Percentiles rank a stretch among this genome's conserved stretches.
Evolutionary conservation across 2,329 filamentous ascomycete genomes (phyloP).

Genomic region (Rugonectria rugulosa): DNA sequence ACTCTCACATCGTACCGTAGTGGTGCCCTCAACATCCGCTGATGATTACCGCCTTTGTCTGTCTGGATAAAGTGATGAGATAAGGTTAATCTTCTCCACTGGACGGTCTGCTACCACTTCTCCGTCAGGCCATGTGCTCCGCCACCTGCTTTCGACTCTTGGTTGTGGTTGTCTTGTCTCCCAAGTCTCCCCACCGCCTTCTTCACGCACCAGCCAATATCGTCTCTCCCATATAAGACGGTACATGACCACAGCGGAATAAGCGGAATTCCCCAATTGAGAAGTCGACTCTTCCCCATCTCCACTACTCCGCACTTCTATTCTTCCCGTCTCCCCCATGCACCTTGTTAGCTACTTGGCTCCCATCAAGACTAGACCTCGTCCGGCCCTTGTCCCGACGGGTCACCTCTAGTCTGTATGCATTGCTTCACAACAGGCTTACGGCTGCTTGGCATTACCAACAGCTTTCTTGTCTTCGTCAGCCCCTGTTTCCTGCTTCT

Average conservation of each 20-base stretch:
- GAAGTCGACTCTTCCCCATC: constrained; percentile 21
- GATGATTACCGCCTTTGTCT: background rate
- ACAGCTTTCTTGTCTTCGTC: constrained; percentile 14
- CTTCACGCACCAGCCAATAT: background rate
- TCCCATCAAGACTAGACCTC: too few relatives aligned
- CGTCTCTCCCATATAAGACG: background rate
- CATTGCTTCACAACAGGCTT: constrained; percentile 2
- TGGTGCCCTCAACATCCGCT: background rate
- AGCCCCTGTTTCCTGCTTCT: constrained; percentile 19
- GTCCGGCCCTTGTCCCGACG: too few relatives aligned
- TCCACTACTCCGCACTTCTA: constrained; percentile 36
- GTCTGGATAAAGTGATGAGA: constrained; percentile 19
- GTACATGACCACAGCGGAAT: background rate
- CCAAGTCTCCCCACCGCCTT: background rate
- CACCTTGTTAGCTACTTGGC: background rate
- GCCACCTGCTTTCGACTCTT: background rate
- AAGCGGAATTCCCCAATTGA: background rate
- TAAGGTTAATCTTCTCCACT: constrained; percentile 24
- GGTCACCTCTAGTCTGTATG: background rate
- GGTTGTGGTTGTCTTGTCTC: background rate
- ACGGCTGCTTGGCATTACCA: constrained; percentile 23
- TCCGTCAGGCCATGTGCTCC: background rate
- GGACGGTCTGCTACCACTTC: constrained; percentile 5
- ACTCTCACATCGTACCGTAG: background rate
- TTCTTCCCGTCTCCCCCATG: constrained; percentile 22